Base-by-base conservation (phyloP, 768 basidiomycete genomes). In the Suillus cothurnatus region DNA sequence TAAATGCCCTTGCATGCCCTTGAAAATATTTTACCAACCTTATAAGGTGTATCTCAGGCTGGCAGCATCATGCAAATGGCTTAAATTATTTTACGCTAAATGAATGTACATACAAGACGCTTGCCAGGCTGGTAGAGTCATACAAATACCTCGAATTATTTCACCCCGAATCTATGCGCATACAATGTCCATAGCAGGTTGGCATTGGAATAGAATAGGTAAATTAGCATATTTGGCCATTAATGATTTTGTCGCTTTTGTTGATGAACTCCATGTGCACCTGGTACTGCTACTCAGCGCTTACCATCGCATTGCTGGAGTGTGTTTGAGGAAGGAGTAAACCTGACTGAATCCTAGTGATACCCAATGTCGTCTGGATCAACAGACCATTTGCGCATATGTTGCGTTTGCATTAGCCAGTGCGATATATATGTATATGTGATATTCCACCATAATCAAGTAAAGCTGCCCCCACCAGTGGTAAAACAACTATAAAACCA, bases 271-370 rank as follows among this genome's bases (percentile, higher is more conserved):
- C 9, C 9, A 34, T 34, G 9, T 34, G 9, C 34, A 34, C 2
- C 9, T 34, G 34, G 7, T 9, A 34, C 9, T 9, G 34, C 34
- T 34, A 34, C 34, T 34, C 8, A 34, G 1, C 9, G 34, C 34
- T 34, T 34, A 9, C 34, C 34, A 32, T 32, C 31, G 2, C 0
- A 9, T 34, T 7, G 28, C 72, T 80, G 32, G 79, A 81, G 80
- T 53, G 70, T 75, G 50, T 76, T 55, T n/a, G 53, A 55, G 2
- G 32, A 55, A 55, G 21, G 5, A 34, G 21, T 12, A 21, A n/a
- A 34, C 15, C 5, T 34, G 21, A 36, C 6, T 49, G 6, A 49
- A 17, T 31, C 52, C 31, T 32, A 9, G 11, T 53, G 52, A 34
- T n/a, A 56, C 12, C 6, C 0, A 4, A 14, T 34, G 32, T 49